phyloP scores from a whole-genome alignment of 2,329 filamentous ascomycete species.

The Thielaviopsis cerberus region DNA sequence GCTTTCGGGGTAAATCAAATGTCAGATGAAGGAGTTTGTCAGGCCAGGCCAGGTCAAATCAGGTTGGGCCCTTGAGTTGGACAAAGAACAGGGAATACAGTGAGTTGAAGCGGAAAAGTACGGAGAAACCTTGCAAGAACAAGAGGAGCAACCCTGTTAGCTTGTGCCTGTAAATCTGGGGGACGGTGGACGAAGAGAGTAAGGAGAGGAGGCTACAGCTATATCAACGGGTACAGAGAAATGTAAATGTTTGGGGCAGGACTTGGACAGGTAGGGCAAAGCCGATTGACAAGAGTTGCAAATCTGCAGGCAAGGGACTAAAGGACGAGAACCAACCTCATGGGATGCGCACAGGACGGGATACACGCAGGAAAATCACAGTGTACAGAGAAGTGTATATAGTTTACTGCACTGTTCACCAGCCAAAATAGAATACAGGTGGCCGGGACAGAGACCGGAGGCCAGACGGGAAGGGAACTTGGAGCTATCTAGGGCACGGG shows the following conservation, averaged over 20 bases:
- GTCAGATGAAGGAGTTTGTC: not conserved
- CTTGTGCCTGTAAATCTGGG: not conserved
- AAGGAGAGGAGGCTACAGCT: too few relatives aligned
- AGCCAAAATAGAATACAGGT: not conserved
- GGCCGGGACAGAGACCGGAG: not conserved
- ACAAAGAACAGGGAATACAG: not conserved
- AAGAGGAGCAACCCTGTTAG: not conserved
- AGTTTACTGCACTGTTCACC: too few relatives aligned
- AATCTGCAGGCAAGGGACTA: too few relatives aligned
- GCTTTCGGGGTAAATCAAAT: not conserved
- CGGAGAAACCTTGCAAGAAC: not conserved
- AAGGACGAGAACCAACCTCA: too few relatives aligned
- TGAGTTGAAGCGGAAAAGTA: not conserved
- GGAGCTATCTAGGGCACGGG: not conserved
- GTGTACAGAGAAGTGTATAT: too few relatives aligned
- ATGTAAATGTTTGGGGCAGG: too few relatives aligned
- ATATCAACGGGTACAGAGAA: too few relatives aligned
- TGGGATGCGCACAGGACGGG: too few relatives aligned
- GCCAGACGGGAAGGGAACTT: not conserved
- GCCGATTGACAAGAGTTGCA: too few relatives aligned
- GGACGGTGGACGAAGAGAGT: not conserved
- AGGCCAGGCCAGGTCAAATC: not conserved
- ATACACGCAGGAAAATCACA: not conserved
- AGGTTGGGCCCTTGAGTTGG: too few relatives aligned
- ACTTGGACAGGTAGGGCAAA: too few relatives aligned